A percentile compares a stretch with the other conserved stretches of the same genome.
These are phyloP conservation scores for Mycena belliarum DNA, from an alignment of 768 basidiomycete species.

Conservation along the genomic window DNA sequence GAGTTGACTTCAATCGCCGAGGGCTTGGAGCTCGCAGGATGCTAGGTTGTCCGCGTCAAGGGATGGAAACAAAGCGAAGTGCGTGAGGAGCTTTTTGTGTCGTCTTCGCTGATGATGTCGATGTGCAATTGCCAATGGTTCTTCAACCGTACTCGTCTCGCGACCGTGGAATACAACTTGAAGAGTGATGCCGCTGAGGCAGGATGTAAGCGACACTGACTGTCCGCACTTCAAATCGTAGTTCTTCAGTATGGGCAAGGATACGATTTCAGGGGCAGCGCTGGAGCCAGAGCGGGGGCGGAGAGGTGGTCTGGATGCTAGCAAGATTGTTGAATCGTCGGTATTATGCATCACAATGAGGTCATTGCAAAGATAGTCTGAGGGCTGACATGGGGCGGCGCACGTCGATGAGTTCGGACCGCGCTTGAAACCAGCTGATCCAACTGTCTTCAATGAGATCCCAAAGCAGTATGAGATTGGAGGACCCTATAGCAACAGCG, in stretches of 20 bases:
- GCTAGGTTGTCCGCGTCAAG: background rate
- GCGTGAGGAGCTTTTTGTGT: background rate
- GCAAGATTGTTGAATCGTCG: background rate
- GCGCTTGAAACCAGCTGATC: slow-evolving; percentile 5
- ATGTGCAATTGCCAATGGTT: slow-evolving; percentile 12
- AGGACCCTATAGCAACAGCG: too few species aligned
- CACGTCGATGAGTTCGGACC: slow-evolving; percentile 2
- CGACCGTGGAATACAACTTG: slow-evolving; percentile 16
- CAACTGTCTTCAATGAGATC: slow-evolving; percentile 16
- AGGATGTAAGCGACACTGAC: background rate
- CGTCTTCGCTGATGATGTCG: slow-evolving; percentile 7
- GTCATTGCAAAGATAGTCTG: slow-evolving; percentile 14
- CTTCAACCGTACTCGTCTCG: background rate
- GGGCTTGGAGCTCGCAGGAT: background rate
- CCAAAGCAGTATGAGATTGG: slow-evolving; percentile 2
- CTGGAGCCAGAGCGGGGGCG: background rate
- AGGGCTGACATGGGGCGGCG: background rate
- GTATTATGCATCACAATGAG: slow-evolving; percentile 2
- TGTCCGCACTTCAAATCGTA: background rate
- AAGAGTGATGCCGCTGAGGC: slow-evolving; percentile 16
- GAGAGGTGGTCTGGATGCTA: background rate
- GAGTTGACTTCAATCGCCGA: slow-evolving; percentile 11
- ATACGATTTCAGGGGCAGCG: background rate
- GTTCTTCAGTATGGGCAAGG: background rate
- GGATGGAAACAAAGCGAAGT: slow-evolving; percentile 1